phyloP scores from a whole-genome alignment of 2,329 filamentous ascomycete genomes.

The Colletotrichum salicis region DNA sequence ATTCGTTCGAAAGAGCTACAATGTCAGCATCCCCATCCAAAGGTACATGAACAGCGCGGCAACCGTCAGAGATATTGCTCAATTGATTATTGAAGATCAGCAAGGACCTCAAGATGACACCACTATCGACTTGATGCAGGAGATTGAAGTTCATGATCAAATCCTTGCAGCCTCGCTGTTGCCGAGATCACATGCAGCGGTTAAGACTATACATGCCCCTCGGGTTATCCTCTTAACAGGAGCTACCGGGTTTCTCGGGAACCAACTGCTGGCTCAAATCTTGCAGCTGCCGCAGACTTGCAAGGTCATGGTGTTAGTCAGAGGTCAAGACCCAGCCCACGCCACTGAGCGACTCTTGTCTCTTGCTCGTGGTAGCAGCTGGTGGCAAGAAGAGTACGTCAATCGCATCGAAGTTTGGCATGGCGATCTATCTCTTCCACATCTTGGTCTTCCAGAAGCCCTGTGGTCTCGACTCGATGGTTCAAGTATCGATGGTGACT shows the following conservation, averaged over 20 bases:
- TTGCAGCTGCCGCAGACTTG: not conserved
- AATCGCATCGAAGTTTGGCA: slow-evolving; percentile 28
- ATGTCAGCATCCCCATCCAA: slow-evolving; percentile 16
- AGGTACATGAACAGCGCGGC: slow-evolving; percentile 25
- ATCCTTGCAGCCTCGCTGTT: not conserved
- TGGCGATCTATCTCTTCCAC: slow-evolving; percentile 15
- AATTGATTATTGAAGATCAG: slow-evolving; percentile 9
- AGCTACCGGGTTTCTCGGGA: slow-evolving; percentile 35
- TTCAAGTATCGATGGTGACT: not conserved
- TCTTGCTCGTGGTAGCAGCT: slow-evolving; percentile 27
- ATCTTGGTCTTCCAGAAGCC: slow-evolving; percentile 4
- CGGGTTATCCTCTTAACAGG: slow-evolving; percentile 26
- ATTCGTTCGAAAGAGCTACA: slow-evolving; percentile 16
- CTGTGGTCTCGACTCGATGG: slow-evolving; percentile 22
- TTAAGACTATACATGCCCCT: not conserved
- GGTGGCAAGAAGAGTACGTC: slow-evolving; percentile 34
- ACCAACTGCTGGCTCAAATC: slow-evolving; percentile 30
- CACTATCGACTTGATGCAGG: slow-evolving; percentile 4
- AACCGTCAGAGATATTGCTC: slow-evolving; percentile 18
- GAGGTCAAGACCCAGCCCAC: slow-evolving; percentile 21
- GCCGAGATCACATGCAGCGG: not conserved
- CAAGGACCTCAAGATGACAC: not conserved
- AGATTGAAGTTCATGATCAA: slow-evolving; percentile 14
- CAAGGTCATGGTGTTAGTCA: slow-evolving; percentile 25
- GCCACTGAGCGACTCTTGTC: slow-evolving; percentile 33